Evolutionary conservation across 495 filamentous ascomycete species (phyloP).

Genomic region (Entonaema liquescens): DNA sequence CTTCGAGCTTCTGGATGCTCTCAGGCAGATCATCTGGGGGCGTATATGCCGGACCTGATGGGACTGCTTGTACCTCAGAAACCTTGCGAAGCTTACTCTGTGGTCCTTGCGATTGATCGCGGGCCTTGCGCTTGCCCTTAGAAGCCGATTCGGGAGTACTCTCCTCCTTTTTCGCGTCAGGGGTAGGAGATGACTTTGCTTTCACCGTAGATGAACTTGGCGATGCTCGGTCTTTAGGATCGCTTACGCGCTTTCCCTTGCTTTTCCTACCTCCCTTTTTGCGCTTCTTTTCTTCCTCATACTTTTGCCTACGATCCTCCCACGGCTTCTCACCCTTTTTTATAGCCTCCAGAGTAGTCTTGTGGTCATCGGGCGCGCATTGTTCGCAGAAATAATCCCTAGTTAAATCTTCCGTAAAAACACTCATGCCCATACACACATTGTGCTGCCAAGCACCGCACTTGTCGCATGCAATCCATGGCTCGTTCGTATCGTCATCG

Average conservation of each 20-base stretch:
- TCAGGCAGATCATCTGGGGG: conserved; percentile 51
- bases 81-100: conserved; percentile 63
- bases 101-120: conserved; percentile 48
- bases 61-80: conserved; percentile 52
- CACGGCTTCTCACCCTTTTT: conserved; percentile 83
- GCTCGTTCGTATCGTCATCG: conserved; percentile 79
- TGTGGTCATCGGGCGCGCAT: conserved; percentile 85
- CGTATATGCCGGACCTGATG: conserved; percentile 46
- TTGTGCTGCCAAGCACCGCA: conserved; percentile 97
- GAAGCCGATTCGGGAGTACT: conserved; percentile 42
- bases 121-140: conserved; percentile 51
- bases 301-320: conserved; percentile 71
- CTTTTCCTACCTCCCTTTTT: conserved; percentile 59
- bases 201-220: conserved; percentile 45
- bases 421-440: conserved; percentile 87
- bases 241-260: conserved; percentile 59
- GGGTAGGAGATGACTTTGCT: conserved; percentile 52
- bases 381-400: conserved; percentile 88
- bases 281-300: conserved; percentile 61
- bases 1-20: conserved; percentile 53
- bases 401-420: conserved; percentile 76
- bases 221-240: conserved; percentile 57
- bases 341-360: conserved; percentile 75
- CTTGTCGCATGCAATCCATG: conserved; percentile 89
- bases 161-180: conserved; percentile 54